These are phyloP conservation scores for Omphalotus guepiniiformis DNA, from an alignment of 768 basidiomycete genomes.

Conservation along the genomic window DNA sequence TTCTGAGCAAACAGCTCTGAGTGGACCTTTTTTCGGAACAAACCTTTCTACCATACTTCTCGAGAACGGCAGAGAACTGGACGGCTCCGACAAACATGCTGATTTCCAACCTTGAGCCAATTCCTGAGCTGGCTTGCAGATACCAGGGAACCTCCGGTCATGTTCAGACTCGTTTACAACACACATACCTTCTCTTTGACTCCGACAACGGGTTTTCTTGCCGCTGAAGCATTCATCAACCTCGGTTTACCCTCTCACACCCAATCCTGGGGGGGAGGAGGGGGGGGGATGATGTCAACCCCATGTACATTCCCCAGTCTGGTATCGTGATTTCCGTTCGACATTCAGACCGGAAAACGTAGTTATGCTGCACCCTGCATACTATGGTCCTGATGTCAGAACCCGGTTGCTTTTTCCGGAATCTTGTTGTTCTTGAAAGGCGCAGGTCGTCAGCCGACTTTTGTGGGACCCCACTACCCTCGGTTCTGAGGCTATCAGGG, in stretches of 20 bases:
- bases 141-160: not conserved
- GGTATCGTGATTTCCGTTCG: not conserved
- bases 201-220: not conserved
- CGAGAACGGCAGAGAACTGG: slow-evolving; percentile 8
- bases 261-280: too few species aligned
- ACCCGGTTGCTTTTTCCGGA: slow-evolving; percentile 16
- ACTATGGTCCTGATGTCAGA: not conserved
- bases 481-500: slow-evolving; percentile 16
- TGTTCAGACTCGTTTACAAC: slow-evolving; percentile 1
- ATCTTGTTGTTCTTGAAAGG: slow-evolving; percentile 23
- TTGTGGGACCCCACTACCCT: slow-evolving; percentile 15
- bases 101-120: not conserved
- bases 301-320: slow-evolving; percentile 1
- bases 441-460: slow-evolving; percentile 18
- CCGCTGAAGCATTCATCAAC: not conserved
- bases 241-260: not conserved
- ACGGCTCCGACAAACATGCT: not conserved
- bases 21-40: slow-evolving; percentile 12
- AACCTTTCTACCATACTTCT: slow-evolving; percentile 7
- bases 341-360: slow-evolving; percentile 3
- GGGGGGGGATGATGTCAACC: slow-evolving; percentile 1
- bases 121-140: not conserved
- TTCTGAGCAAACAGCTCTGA: slow-evolving; percentile 10
- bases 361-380: slow-evolving; percentile 4
- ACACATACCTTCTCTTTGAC: not conserved